phyloP scores from a whole-genome alignment of 805 yeast species.

The Suhomyces sp. region DNA sequence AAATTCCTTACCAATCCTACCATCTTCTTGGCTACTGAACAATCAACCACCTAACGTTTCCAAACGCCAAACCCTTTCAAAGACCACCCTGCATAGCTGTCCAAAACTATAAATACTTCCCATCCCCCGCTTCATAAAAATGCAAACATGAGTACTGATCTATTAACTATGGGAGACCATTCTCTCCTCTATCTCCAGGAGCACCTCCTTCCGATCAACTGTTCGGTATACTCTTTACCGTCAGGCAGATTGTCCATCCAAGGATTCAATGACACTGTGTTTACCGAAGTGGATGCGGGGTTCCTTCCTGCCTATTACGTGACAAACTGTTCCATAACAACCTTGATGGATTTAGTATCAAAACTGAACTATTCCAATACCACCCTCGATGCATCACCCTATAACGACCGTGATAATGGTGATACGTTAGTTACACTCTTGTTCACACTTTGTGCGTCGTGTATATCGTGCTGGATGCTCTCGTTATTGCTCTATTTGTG shows the following conservation, averaged over 20 bases:
- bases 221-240: constrained; percentile 39
- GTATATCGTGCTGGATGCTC: constrained; percentile 71
- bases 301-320: constrained; percentile 45
- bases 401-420: constrained; percentile 36
- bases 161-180: constrained; percentile 18
- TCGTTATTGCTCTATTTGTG: constrained; percentile 54
- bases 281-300: constrained; percentile 9
- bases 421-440: constrained; percentile 45
- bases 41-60: too few relatives aligned
- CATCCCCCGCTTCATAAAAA: too few relatives aligned
- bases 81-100: too few relatives aligned
- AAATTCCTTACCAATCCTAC: too few relatives aligned
- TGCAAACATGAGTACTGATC: too few relatives aligned
- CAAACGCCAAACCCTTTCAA: too few relatives aligned
- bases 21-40: too few relatives aligned
- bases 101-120: too few relatives aligned
- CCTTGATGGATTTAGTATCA: constrained; percentile 11
- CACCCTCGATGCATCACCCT: constrained; percentile 16
- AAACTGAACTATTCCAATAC: constrained; percentile 3
- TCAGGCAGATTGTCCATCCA: constrained; percentile 29
- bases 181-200: constrained; percentile 20
- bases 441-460: constrained; percentile 54
- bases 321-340: constrained; percentile 42
- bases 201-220: constrained; percentile 25
- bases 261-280: constrained; percentile 17